Conservation (phyloP, 2,329 filamentous ascomycete species). For the Colletotrichum graminicola region DNA sequence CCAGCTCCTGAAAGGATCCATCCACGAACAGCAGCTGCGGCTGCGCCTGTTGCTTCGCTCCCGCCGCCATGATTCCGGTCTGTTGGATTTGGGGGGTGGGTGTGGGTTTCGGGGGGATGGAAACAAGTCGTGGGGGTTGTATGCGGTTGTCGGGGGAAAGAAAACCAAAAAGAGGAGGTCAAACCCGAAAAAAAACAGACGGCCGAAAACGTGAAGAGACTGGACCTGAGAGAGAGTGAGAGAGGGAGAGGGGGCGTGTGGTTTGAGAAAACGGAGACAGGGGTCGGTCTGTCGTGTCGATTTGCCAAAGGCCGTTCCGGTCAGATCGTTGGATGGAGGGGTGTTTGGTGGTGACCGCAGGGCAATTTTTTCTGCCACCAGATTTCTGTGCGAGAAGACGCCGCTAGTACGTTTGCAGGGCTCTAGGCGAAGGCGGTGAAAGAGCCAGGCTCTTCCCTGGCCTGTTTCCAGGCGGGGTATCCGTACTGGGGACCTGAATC, state of each 20-base stretch:
- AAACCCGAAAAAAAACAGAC: slow-evolving; percentile 40
- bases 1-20: slow-evolving; percentile 92
- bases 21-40: slow-evolving; percentile 82
- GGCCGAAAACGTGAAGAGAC: slow-evolving; percentile 35
- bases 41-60: slow-evolving; percentile 58
- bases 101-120: slow-evolving; percentile 32
- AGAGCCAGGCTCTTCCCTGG: neutral
- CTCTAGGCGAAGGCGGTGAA: slow-evolving; percentile 56
- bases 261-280: slow-evolving; percentile 40
- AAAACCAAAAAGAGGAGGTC: slow-evolving; percentile 43
- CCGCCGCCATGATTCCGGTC: slow-evolving; percentile 48
- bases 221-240: slow-evolving; percentile 16
- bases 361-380: slow-evolving; percentile 39
- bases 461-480: slow-evolving; percentile 10
- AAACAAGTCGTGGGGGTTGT: slow-evolving; percentile 29
- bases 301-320: slow-evolving; percentile 35
- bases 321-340: slow-evolving; percentile 38
- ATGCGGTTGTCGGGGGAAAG: slow-evolving; percentile 36
- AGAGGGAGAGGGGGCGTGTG: slow-evolving; percentile 32
- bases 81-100: slow-evolving; percentile 20
- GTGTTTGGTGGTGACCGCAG: slow-evolving; percentile 32
- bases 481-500: no score
- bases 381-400: slow-evolving; percentile 39
- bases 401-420: slow-evolving; percentile 43
- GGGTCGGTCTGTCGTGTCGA: slow-evolving; percentile 39